Conservation (phyloP, 192 early-diverging fungal genomes). For the Anaeromyces robustus region DNA sequence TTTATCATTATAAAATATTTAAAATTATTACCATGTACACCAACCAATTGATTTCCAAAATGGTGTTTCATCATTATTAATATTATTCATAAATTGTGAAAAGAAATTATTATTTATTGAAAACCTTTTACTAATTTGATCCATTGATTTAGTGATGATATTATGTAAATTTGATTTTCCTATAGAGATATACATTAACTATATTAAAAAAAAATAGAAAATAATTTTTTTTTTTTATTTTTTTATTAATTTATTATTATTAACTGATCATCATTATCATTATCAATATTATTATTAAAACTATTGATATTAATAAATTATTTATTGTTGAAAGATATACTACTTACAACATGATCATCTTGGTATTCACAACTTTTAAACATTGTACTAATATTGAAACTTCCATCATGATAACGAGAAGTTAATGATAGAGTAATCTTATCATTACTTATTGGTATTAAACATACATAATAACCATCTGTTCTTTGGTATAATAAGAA, state of each 20-base stretch:
- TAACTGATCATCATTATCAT: no score
- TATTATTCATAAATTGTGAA: neutral
- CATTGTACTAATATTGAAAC: neutral
- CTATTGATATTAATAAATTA: no score
- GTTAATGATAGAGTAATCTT: neutral
- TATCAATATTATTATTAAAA: no score
- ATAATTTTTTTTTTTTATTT: neutral
- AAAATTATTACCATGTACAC: neutral
- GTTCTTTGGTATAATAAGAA: neutral
- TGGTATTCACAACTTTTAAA: neutral
- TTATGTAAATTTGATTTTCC: neutral
- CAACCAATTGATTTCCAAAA: neutral
- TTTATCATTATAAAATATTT: no score
- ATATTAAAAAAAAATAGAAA: neutral
- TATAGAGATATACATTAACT: neutral
- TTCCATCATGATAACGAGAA: neutral
- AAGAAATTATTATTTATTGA: neutral
- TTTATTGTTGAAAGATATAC: neutral
- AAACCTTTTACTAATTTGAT: neutral
- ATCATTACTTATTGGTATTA: neutral
- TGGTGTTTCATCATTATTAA: neutral
- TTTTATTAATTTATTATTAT: no score
- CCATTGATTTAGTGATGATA: neutral
- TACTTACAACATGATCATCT: neutral
- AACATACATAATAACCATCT: neutral